Evolutionary conservation across 371 early-diverging fungal genomes (phyloP).

Genomic region (Entomophthora muscae): DNA sequence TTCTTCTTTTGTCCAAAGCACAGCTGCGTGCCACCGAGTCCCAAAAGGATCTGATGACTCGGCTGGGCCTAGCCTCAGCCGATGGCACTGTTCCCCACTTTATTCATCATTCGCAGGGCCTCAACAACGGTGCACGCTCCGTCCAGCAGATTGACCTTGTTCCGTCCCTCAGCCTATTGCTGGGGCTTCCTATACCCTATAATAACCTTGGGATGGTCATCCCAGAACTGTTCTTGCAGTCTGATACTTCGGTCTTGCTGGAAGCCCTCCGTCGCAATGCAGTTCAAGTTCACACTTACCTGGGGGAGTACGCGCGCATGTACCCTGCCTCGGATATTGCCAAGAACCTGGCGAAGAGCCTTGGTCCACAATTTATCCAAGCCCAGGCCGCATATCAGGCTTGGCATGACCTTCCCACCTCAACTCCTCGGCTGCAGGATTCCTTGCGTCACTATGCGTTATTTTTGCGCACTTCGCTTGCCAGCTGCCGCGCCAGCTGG

Average conservation of each 20-base stretch:
- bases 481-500: slow-evolving; percentile 66
- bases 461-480: slow-evolving; percentile 44
- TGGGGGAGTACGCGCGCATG: slow-evolving; percentile 24
- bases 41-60: background rate
- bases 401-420: slow-evolving; percentile 11
- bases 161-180: slow-evolving; percentile 48
- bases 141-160: slow-evolving; percentile 74
- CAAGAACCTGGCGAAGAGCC: slow-evolving; percentile 13
- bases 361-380: slow-evolving; percentile 15
- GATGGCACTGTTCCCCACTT: background rate
- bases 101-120: slow-evolving; percentile 6
- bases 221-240: slow-evolving; percentile 33
- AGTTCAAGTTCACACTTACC: slow-evolving; percentile 55
- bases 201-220: slow-evolving; percentile 70
- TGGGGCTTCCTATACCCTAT: slow-evolving; percentile 65
- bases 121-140: slow-evolving; percentile 16
- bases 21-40: background rate
- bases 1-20: slow-evolving; percentile 35
- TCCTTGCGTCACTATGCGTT: slow-evolving; percentile 27
- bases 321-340: slow-evolving; percentile 17
- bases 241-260: slow-evolving; percentile 21
- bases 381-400: slow-evolving; percentile 15
- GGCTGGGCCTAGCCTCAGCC: slow-evolving; percentile 6
- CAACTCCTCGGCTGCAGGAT: slow-evolving; percentile 12
- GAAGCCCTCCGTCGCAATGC: slow-evolving; percentile 52